Conservation (phyloP, 1,284 basidiomycete species). For the Cryptococcus hybrid region DNA sequence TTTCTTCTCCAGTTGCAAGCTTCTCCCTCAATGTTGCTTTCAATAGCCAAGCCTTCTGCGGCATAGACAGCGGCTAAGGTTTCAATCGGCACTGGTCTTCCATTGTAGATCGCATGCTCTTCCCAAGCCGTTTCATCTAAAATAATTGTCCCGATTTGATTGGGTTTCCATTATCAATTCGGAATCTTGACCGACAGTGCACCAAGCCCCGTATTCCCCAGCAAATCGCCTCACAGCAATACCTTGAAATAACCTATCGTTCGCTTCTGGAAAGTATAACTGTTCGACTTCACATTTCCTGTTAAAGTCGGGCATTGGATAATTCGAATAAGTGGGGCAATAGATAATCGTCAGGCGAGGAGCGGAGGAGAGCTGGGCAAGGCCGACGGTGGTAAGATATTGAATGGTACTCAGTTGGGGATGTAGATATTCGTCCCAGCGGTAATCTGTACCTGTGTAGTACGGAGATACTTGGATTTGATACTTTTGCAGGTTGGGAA, state of each 20-base stretch:
- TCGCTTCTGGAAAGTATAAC: neutral
- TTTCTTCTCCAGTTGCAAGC: neutral
- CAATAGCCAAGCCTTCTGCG: neutral
- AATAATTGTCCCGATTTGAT: neutral
- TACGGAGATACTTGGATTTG: constrained; percentile 6
- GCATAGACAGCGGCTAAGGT: constrained; percentile 4
- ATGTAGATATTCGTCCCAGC: neutral
- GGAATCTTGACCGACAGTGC: constrained; percentile 1
- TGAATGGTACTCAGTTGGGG: neutral
- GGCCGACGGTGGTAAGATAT: neutral
- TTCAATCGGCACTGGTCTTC: neutral
- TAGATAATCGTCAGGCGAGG: neutral
- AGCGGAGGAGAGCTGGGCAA: neutral
- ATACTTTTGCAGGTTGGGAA: constrained; percentile 7
- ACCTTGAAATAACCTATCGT: constrained; percentile 1
- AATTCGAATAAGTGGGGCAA: neutral
- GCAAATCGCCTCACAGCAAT: neutral
- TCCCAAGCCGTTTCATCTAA: constrained; percentile 2
- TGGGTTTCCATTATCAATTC: neutral
- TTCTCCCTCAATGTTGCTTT: neutral
- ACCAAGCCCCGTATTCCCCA: constrained; percentile 1
- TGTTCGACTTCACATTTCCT: neutral
- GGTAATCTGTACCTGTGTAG: neutral
- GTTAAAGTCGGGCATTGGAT: no score
- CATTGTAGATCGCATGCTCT: constrained; percentile 3